Evolutionary conservation across 345 rosid genomes (phyloP), one percentile per base, ranked within the genome.

Genomic region (Orychophragmus violaceus): DNA sequence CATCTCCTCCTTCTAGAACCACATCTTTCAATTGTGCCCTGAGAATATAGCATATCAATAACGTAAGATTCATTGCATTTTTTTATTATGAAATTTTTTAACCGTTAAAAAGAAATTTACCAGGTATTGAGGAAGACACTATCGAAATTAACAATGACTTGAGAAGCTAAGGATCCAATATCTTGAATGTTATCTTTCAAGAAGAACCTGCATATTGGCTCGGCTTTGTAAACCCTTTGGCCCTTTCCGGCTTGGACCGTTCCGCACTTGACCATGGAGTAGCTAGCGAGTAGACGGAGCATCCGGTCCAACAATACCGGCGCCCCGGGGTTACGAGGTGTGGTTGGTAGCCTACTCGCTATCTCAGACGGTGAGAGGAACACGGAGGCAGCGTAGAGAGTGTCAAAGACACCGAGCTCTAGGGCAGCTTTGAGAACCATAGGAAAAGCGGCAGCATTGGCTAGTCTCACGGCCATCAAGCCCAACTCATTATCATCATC

Each of bases 1-100:
- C 82, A 71, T 78, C 78, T n/a, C 89, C 89, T 67, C 87, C 86
- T 30, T 82, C 82, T 13, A 82, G 25, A 22, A 87, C 64, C 23
- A 85, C 81, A 17, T 83, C 84, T 66, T 82, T 80, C 71, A 83
- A 14, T 28, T 79, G 52, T 6, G 51, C 64, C 89, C 85, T 82
- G 28, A 11, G 16, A 48, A 48, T 12, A 48, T 48, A 48, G 14
- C 28, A 22, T 48, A 48, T 48, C 28, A 48, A 11, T 27, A 48
- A 22, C 28, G 28, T 48, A 11, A 48, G 29, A 11, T 22, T 48
- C 16, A 48, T 48, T 48, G 14, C 2, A 8, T 41, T 8, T 19
- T 45, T 19, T 3, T 21, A 0, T 21, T 46, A 1, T 1, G 5
- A 18, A 9, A 9, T 10, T 1, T 4, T 22, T 11, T 4, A 21